Evolutionary conservation across 768 basidiomycete species (phyloP), one percentile per base, ranked within the genome.

Genomic region (Pleurotus ostreatus): DNA sequence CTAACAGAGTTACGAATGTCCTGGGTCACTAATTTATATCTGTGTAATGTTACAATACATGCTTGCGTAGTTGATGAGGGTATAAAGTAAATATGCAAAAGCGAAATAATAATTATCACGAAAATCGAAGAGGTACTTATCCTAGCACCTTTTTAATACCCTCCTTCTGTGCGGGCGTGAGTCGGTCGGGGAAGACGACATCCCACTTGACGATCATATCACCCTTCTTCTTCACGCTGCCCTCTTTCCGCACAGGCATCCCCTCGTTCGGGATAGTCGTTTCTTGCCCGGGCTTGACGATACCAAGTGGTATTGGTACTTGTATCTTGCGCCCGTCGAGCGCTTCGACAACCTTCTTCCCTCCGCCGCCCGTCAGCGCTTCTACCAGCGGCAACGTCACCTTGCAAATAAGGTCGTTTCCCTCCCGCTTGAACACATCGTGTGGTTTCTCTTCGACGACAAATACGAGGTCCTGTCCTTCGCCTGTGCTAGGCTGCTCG

Each of bases 391-490:
- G 78, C 53, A 98, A 73, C 60, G 79, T 75, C 41, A 89, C 55
- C 16, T 67, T 76, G 57, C 79, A 79, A 44, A 80, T 65, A 46
- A 98, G 80, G 68, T 97, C 86, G 71, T 96, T 89, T 30, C 88
- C 92, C 6, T 89, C 85, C 20, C 95, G 80, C 57, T 74, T 79
- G 71, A 92, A 97, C 15, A 77, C 68, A 0, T 79, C 70, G 69
- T 98, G 92, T 7, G 88, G 86, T 71, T 96, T 98, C 72, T 98
- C 94, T 70, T 97, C 95, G n/a, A 97, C 84, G 46, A 96, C 84
- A 66, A 99, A 98, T 30, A 94, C 94, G n/a, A 99, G 79, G 68
- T 95, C 92, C 65, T 94, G 93, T 12, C 88, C 68, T 46, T 87
- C 87, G 9, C 88, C 87, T 34, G 59, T 37, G 0, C 41, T 68